These are phyloP conservation scores for Astragalus glycyphyllos DNA, from an alignment of 306 rosid genomes.

Conservation along the genomic window DNA sequence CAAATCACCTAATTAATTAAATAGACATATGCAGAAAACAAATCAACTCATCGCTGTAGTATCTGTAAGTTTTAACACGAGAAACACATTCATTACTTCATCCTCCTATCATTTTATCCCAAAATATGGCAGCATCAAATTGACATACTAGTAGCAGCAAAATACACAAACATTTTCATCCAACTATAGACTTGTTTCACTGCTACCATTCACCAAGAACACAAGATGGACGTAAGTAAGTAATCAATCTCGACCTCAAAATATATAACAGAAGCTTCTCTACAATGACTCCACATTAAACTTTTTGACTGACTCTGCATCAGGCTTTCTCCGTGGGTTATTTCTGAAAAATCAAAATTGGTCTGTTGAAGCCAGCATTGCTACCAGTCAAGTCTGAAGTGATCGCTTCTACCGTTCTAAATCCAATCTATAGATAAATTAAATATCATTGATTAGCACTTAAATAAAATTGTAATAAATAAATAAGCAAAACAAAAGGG, in stretches of 20 bases:
- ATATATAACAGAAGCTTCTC: conserved; percentile 8
- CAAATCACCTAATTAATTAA: neutral
- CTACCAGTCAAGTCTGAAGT: conserved; percentile 60
- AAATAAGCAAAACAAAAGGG: neutral
- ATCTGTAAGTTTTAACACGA: neutral
- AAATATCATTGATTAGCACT: conserved; percentile 39
- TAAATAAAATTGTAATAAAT: conserved; percentile 11
- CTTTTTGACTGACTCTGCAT: neutral
- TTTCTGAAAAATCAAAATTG: conserved; percentile 77
- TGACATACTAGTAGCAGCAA: conserved; percentile 19
- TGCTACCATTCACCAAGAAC: conserved; percentile 3
- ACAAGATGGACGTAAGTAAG: neutral
- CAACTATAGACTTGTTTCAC: conserved; percentile 21
- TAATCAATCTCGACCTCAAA: conserved; percentile 23
- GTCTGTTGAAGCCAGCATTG: conserved; percentile 86
- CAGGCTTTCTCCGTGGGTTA: conserved; percentile 39
- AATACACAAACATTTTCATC: conserved; percentile 33
- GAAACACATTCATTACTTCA: conserved; percentile 9
- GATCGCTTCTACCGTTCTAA: conserved; percentile 70
- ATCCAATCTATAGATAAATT: conserved; percentile 69
- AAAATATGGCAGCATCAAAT: neutral
- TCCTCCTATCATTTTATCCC: neutral
- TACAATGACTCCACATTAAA: conserved; percentile 16
- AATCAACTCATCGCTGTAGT: conserved; percentile 27
- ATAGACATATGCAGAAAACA: neutral